Base-by-base conservation (phyloP, 768 basidiomycete genomes). In the Leucocoprinus leucothites region DNA sequence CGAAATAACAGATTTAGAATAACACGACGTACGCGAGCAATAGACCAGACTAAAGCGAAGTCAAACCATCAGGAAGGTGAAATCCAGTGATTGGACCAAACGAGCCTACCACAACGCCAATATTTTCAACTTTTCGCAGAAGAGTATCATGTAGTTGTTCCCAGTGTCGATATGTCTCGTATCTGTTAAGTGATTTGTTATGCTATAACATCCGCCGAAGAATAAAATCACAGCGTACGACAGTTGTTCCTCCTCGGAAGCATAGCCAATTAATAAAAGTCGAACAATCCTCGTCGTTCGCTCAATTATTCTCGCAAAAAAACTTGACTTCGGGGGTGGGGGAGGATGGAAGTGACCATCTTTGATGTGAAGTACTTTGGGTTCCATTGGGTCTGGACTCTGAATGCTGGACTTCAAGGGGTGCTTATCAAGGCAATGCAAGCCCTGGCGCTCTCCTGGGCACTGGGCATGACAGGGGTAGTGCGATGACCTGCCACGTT, bases 91-190 rank as follows among this genome's bases (percentile, higher is more conserved):
- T 16, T 24, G 34, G 24, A 1, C 25, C 19, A 21, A 36, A 48
- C 36, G 28, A 16, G 26, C 43, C 25, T 48, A 58, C 57, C 19
- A 58, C 57, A 22, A 58, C 45, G 14, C 57, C 57, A 22, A 57
- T 53, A 28, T 48, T 51, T 24, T 57, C 57, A n/a, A 57, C 26
- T 43, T 57, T 57, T 13, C 57, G 43, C 14, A 52, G 50, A n/a
- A 57, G 49, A 16, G 51, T 53, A 1, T 9, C 28, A 41, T 51
- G 51, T 16, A 57, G 48, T 14, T 53, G 31, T n/a, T 38, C 43
- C 57, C 57, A 57, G 31, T 53, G 9, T 41, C 51, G 25, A 18
- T 58, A 31, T 7, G 36, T n/a, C 34, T 53, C 51, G 36, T 41
- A 53, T 40, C 57, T 57, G 31, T 31, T 31, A 11, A 31, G 11